Evolutionary conservation across 352 stramenopile species (phyloP), one percentile per base, ranked within the genome.

Genomic region (Pythium graminicola): DNA sequence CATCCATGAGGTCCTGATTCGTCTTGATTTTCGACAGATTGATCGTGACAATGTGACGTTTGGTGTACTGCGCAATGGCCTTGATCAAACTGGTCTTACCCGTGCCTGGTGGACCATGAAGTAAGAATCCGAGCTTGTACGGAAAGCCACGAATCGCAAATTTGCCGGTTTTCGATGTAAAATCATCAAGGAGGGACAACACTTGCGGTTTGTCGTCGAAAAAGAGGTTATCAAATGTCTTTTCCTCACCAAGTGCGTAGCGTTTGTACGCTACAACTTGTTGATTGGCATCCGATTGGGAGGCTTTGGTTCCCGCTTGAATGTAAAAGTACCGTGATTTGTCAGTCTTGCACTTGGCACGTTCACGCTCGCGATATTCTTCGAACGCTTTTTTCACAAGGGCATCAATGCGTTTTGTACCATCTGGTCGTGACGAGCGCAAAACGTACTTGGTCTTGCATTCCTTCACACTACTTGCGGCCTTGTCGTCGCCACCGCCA

Each of bases 1-100:
- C 56, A 42, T 83, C 70, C 58, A 84, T 69, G 2, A 87, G 62
- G 26, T 83, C 70, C 50, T 84, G 68, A 60, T 86, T 86, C 17
- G 78, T 86, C 47, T 72, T 60, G 67, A 89, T 76, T 36, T 74
- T 74, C 23, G 40, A 48, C 0, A 86, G 58, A 11, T 62, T 66
- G 47, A 89, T 76, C 29, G 62, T 71, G 16, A 89, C 68, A 42
- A 90, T 82, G 33, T 89, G 71, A 23, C 75, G 72, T 17, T 70
- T 68, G 11, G 84, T 72, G 63, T 81, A 59, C 27, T 86, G 70
- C 17, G 86, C 83, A 9, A 96, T 59, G 9, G 81, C 78, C 58
- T 89, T 86, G 71, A 89, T 92, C 2, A 95, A 47, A 48, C 64
- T 86, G 14, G 86, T 96, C 64, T 96, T 96, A 27, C 84, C 73